Evolutionary conservation across 495 filamentous ascomycete species (phyloP).

Genomic region (Viridothelium virens): DNA sequence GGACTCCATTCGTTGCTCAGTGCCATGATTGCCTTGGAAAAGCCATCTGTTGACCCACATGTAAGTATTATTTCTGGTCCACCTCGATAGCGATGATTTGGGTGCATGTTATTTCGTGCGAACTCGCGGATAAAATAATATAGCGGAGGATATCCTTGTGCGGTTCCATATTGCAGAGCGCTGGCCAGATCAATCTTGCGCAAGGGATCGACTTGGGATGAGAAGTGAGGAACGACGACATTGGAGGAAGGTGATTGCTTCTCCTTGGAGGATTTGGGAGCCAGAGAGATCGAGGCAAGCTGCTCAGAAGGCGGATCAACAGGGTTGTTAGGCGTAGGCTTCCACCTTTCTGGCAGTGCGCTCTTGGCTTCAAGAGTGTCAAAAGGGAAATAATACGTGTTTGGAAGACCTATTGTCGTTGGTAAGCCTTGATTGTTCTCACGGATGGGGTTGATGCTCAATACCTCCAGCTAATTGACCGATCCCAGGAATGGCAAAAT

Average conservation of each 20-base stretch:
- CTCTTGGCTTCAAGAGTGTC: conserved; percentile 80
- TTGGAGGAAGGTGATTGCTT: conserved; percentile 37
- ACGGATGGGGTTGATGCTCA: conserved; percentile 26
- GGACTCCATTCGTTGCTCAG: conserved; percentile 67
- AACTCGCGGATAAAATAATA: conserved; percentile 70
- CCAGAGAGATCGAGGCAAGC: conserved; percentile 17
- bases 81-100: conserved; percentile 64
- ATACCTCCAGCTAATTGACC: conserved; percentile 80
- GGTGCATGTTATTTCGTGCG: conserved; percentile 66
- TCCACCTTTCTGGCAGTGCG: conserved; percentile 63
- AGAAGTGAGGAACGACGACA: conserved; percentile 62
- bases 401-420: conserved; percentile 58
- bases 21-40: conserved; percentile 64
- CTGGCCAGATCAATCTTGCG: conserved; percentile 71
- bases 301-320: conserved; percentile 35
- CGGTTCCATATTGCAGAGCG: conserved; percentile 78
- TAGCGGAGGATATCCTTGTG: conserved; percentile 68
- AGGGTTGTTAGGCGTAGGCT: conserved; percentile 54
- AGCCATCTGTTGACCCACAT: conserved; percentile 76
- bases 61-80: conserved; percentile 72
- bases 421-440: conserved; percentile 6
- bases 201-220: conserved; percentile 43
- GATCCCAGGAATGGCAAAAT: conserved; percentile 71
- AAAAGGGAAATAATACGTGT: conserved; percentile 75
- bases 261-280: conserved; percentile 14